Base-by-base conservation (phyloP, 179 eudicot genomes). In the Heliamphora pulchella region DNA sequence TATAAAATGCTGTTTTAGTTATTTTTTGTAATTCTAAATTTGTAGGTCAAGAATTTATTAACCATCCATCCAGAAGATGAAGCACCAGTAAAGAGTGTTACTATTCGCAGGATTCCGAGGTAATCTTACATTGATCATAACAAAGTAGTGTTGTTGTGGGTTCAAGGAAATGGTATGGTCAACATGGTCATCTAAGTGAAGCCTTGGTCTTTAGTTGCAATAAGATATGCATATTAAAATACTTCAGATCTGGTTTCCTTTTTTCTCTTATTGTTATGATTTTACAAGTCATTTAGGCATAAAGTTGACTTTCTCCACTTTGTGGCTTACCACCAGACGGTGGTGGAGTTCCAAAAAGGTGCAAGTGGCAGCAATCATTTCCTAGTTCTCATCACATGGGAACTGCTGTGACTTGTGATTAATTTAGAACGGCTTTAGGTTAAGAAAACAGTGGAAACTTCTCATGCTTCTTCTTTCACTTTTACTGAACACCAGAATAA, bases 61-160 rank as follows among this genome's bases (percentile, higher is more conserved):
- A 94, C 98, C 74, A 83, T 92, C 76, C 84, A 91, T 79, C 92
- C 97, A 13, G 93, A 94, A 80, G 99, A 96, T 80, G 86, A 88
- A 82, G 81, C 87, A 48, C 98, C 91, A 74, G 96, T 96, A 22
- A 96, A 96, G 91, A 91, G 85, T 87, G 99, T 94, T 71, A 96
- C 98, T 9, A 92, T 96, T 79, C 98, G 99, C 85, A 91, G 87
- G 82, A 89, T 96, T 80, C 99, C 99, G 50, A 91, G 94, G 98
- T 92, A 88, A 14, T 22, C 65, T 72, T 22, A 17, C 43, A 65
- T 80, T 57, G 39, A 65, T 71, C 55, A 71, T 47, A 80, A 66
- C 41, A 43, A 72, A 31, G 46, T 76, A 20, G 46, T 13, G 57
- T 71, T 43, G 61, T 22, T 81, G 41, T n/a, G 9, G 18, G 71